A percentile compares a stretch with the other conserved stretches of the same genome.
phyloP scores from a whole-genome alignment of 1,284 basidiomycete genomes.

The Austroboletus niveus region DNA sequence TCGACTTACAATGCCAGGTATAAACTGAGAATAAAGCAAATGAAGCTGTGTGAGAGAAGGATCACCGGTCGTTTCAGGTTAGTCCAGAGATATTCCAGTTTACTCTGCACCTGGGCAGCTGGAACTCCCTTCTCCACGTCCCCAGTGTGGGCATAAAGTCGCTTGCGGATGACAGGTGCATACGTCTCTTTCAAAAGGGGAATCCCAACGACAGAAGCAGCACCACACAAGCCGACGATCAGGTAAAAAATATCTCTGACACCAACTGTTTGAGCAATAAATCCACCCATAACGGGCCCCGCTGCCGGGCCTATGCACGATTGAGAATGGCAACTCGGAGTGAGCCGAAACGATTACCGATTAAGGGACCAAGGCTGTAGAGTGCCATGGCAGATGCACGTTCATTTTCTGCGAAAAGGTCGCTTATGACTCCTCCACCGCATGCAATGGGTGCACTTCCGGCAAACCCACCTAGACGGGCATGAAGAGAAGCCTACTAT shows the following conservation, averaged over 20 bases:
- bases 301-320: constrained; percentile 28
- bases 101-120: constrained; percentile 1
- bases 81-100: constrained; percentile 28
- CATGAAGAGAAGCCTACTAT: background rate
- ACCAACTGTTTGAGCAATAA: constrained; percentile 33
- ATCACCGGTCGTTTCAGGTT: constrained; percentile 38
- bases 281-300: constrained; percentile 35
- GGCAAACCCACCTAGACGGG: constrained; percentile 41
- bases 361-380: constrained; percentile 36
- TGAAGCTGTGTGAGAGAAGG: constrained; percentile 39
- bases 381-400: constrained; percentile 41
- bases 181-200: constrained; percentile 39
- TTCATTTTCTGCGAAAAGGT: constrained; percentile 43
- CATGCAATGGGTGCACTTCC: constrained; percentile 48
- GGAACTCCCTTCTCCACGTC: constrained; percentile 23
- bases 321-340: constrained; percentile 5
- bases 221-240: constrained; percentile 28
- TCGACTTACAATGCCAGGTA: constrained; percentile 40
- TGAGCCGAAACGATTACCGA: constrained; percentile 14
- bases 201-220: constrained; percentile 28
- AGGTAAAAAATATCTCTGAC: constrained; percentile 38
- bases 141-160: constrained; percentile 6
- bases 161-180: constrained; percentile 32
- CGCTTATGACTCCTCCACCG: constrained; percentile 48
- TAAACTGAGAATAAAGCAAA: constrained; percentile 42